These are phyloP conservation scores for Rhodotorula sp. DNA, from an alignment of 1,284 basidiomycete genomes.

Conservation along the genomic window DNA sequence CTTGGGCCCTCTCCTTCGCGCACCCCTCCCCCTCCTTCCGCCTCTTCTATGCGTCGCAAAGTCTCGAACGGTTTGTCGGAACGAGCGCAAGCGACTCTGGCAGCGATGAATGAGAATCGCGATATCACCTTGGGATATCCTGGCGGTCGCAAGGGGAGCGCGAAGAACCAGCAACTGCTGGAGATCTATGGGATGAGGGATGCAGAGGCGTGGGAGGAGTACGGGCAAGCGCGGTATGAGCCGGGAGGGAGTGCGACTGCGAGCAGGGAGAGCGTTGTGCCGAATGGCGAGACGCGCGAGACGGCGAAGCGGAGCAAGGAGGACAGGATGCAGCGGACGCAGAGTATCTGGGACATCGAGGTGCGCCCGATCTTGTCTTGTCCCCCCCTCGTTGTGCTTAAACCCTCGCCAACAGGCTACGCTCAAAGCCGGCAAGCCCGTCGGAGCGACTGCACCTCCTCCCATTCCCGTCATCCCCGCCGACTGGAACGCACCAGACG, in stretches of 20 bases:
- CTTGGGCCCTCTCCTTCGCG: slow-evolving; percentile 1
- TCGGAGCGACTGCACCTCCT: slow-evolving; percentile 25
- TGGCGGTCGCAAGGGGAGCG: background rate
- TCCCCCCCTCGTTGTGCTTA: no score
- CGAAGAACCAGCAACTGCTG: slow-evolving; percentile 36
- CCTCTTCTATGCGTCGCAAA: background rate
- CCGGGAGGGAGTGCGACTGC: slow-evolving; percentile 16
- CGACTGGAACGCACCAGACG: slow-evolving; percentile 6
- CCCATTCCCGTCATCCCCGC: slow-evolving; percentile 33
- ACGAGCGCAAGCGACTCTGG: no score
- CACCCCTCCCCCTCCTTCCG: background rate
- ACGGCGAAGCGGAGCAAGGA: slow-evolving; percentile 24
- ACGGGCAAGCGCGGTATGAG: slow-evolving; percentile 30
- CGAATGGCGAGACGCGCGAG: slow-evolving; percentile 1
- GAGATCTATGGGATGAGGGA: slow-evolving; percentile 40
- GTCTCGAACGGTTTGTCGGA: slow-evolving; percentile 3
- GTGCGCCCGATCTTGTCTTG: slow-evolving; percentile 8
- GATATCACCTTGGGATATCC: slow-evolving; percentile 15
- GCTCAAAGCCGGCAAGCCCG: slow-evolving; percentile 36
- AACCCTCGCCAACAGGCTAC: slow-evolving; percentile 23
- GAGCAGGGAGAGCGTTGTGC: slow-evolving; percentile 30
- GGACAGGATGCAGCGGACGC: slow-evolving; percentile 31
- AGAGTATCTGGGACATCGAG: slow-evolving; percentile 42
- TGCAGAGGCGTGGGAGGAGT: slow-evolving; percentile 39
- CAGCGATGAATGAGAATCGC: slow-evolving; percentile 2